phyloP scores from a whole-genome alignment of 805 yeast species.

The Diddensiella santjacobensis region DNA sequence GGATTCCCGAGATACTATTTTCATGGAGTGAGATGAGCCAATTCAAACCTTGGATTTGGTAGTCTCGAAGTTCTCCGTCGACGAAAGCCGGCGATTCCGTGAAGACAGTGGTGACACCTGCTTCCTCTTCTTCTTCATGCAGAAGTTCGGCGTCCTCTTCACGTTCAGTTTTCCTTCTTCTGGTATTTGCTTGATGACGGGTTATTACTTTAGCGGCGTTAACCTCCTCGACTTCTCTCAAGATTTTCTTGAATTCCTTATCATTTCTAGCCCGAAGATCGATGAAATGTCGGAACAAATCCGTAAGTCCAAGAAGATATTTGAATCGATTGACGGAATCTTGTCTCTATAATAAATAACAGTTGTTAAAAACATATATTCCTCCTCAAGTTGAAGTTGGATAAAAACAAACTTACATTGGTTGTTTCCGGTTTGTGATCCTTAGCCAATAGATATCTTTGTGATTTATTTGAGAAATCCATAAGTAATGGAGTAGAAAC shows the following conservation, averaged over 20 bases:
- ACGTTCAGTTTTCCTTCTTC: conserved; percentile 45
- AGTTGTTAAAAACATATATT: neutral
- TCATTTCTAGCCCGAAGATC: conserved; percentile 76
- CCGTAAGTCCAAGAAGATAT: conserved; percentile 75
- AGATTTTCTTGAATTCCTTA: conserved; percentile 45
- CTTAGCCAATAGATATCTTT: conserved; percentile 20
- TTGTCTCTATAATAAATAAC: conserved; percentile 12
- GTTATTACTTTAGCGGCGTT: conserved; percentile 19
- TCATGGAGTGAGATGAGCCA: conserved; percentile 89
- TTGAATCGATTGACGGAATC: conserved; percentile 58
- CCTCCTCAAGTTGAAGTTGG: neutral
- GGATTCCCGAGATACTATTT: conserved; percentile 81
- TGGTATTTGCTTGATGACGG: conserved; percentile 1
- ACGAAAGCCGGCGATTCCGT: conserved; percentile 80
- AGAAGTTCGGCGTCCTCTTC: conserved; percentile 90
- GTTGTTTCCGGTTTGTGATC: conserved; percentile 16
- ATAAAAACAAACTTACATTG: conserved; percentile 9
- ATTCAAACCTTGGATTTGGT: conserved; percentile 91
- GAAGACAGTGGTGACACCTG: conserved; percentile 54
- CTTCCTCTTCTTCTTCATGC: conserved; percentile 62
- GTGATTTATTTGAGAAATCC: conserved; percentile 13
- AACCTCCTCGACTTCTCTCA: conserved; percentile 32
- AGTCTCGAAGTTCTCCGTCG: conserved; percentile 73
- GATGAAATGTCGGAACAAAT: conserved; percentile 80
- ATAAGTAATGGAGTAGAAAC: neutral